These are phyloP conservation scores for Kazachstania bromeliacearum DNA, from an alignment of 805 yeast genomes.

Conservation along the genomic window DNA sequence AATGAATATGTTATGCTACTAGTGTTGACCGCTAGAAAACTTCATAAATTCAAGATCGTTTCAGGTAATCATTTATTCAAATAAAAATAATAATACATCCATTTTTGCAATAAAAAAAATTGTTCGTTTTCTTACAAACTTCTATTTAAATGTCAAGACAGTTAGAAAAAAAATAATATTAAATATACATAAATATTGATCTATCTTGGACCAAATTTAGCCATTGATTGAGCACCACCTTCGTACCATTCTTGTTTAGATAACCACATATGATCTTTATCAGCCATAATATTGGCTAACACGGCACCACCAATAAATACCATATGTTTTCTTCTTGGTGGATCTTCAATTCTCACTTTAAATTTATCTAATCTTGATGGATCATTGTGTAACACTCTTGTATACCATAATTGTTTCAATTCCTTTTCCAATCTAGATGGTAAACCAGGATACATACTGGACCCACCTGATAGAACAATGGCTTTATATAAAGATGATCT, in stretches of 20 bases:
- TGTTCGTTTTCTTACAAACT: no score
- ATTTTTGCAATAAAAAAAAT: no score
- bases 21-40: conserved; percentile 2
- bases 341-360: conserved; percentile 95
- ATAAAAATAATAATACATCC: no score
- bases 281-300: conserved; percentile 94
- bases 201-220: conserved; percentile 87
- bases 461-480: conserved; percentile 93
- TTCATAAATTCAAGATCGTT: conserved; percentile 5
- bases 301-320: conserved; percentile 98
- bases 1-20: conserved; percentile 13
- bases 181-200: no score
- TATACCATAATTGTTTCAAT: conserved; percentile 90
- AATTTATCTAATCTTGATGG: conserved; percentile 80
- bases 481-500: conserved; percentile 84
- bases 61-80: background rate
- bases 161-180: no score
- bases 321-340: conserved; percentile 98
- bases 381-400: conserved; percentile 79
- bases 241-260: conserved; percentile 96
- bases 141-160: no score
- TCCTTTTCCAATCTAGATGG: conserved; percentile 94
- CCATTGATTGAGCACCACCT: conserved; percentile 77
- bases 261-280: conserved; percentile 97
- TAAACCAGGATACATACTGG: conserved; percentile 97